Conservation (phyloP, 805 yeast species). For the Candida fluviatilis region DNA sequence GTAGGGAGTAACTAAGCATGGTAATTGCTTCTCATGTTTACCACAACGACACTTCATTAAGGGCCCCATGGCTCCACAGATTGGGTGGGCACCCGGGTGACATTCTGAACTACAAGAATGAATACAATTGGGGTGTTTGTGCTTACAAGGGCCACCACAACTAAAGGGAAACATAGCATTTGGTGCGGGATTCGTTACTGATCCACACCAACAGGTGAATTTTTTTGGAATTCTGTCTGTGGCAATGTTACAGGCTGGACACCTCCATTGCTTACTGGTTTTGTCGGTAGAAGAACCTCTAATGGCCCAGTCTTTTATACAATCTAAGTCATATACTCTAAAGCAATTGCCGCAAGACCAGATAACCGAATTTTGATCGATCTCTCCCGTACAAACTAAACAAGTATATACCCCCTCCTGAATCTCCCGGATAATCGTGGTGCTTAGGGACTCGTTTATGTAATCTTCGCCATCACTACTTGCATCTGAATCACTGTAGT, state of each 20-base stretch:
- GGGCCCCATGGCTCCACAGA: conserved; percentile 78
- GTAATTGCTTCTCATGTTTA: conserved; percentile 55
- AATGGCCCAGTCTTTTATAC: conserved; percentile 84
- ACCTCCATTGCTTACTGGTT: conserved; percentile 65
- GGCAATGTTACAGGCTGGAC: conserved; percentile 73
- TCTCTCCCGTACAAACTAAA: conserved; percentile 82
- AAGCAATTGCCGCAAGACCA: conserved; percentile 81
- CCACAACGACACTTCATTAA: conserved; percentile 73
- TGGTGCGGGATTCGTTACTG: conserved; percentile 58
- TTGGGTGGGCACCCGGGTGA: conserved; percentile 87
- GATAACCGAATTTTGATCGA: conserved; percentile 58
- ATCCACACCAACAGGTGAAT: conserved; percentile 88
- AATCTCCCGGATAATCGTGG: conserved; percentile 54
- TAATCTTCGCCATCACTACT: conserved; percentile 16
- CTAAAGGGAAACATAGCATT: conserved; percentile 68
- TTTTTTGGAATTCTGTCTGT: conserved; percentile 47
- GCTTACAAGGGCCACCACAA: conserved; percentile 81
- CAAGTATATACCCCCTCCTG: conserved; percentile 72
- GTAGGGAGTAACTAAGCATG: conserved; percentile 71
- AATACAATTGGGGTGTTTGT: conserved; percentile 51
- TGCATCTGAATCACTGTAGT: conserved; percentile 2
- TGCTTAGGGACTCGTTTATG: conserved; percentile 27
- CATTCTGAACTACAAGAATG: conserved; percentile 75
- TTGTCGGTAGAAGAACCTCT: conserved; percentile 64
- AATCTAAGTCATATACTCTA: conserved; percentile 80